These are phyloP conservation scores for Saprolegnia diclina DNA, from an alignment of 352 stramenopile species.

Conservation along the genomic window DNA sequence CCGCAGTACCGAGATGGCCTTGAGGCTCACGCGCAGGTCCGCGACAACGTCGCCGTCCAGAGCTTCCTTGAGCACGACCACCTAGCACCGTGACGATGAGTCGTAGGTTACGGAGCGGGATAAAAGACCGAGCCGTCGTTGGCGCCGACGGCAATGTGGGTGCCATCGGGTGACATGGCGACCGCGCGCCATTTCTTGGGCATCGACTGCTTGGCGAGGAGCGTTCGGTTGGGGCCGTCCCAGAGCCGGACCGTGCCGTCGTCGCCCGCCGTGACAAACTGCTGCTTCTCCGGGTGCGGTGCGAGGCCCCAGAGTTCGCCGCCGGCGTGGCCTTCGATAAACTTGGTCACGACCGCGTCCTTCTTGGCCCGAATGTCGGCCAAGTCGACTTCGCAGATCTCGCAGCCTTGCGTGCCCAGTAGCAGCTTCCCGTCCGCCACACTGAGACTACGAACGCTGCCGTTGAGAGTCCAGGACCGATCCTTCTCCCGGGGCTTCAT, in stretches of 20 bases:
- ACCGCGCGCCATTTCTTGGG: conserved; percentile 44
- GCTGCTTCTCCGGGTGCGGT: conserved; percentile 56
- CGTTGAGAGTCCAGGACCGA: conserved; percentile 32
- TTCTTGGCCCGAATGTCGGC: conserved; percentile 11
- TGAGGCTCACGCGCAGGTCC: conserved; percentile 45
- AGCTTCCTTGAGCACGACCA: conserved; percentile 42
- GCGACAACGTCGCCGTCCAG: conserved; percentile 44
- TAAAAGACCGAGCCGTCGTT: conserved; percentile 30
- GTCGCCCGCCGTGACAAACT: conserved; percentile 73
- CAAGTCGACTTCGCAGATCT: conserved; percentile 82
- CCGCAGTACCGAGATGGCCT: conserved; percentile 42
- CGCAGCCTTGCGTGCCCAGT: conserved; percentile 72
- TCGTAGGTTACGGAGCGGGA: background rate
- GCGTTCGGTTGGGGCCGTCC: conserved; percentile 55
- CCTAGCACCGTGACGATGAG: conserved; percentile 16
- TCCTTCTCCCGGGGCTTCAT: background rate
- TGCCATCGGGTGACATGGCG: conserved; percentile 81
- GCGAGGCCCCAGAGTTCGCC: conserved; percentile 76
- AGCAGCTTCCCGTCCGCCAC: conserved; percentile 65
- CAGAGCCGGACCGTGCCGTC: conserved; percentile 77
- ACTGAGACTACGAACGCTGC: conserved; percentile 46
- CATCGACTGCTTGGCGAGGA: conserved; percentile 39
- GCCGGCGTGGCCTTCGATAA: conserved; percentile 41
- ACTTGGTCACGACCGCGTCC: background rate
- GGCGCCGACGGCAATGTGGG: conserved; percentile 76